These are phyloP conservation scores for Enteropsectra breve DNA, from an alignment of 371 early-diverging fungal species.

Conservation along the genomic window DNA sequence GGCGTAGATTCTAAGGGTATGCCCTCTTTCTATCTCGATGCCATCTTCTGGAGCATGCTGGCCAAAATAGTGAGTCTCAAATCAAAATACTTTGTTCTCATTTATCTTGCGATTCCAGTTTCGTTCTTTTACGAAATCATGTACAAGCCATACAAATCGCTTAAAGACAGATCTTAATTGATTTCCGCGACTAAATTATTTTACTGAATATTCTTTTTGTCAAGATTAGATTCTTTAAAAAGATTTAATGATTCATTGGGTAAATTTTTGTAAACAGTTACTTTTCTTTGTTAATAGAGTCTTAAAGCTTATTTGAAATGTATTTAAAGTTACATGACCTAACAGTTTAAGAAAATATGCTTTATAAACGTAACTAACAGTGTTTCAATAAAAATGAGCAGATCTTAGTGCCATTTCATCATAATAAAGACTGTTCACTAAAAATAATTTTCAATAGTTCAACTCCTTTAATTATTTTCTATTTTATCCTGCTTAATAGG, in stretches of 20 bases:
- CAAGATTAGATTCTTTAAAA: background rate
- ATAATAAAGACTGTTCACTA: background rate
- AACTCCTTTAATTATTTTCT: background rate
- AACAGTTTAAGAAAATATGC: too few species aligned
- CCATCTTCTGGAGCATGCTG: conserved; percentile 7
- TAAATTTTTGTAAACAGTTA: background rate
- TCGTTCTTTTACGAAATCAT: conserved; percentile 18
- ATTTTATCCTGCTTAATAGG: background rate
- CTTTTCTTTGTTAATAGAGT: too few species aligned
- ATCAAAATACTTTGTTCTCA: background rate
- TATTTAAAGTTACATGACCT: too few species aligned
- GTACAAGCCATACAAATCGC: conserved; percentile 12
- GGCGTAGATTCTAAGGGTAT: background rate
- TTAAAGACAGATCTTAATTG: too few species aligned
- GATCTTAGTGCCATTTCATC: background rate
- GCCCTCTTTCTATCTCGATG: background rate
- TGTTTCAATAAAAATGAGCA: too few species aligned
- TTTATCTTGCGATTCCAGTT: conserved; percentile 14
- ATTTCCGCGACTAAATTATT: background rate
- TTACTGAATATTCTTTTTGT: background rate
- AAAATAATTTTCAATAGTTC: background rate
- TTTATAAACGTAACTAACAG: too few species aligned
- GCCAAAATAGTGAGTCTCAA: background rate
- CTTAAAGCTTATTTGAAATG: too few species aligned
- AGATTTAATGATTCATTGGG: background rate